phyloP scores from a whole-genome alignment of 257 asterid genomes.

The Lycium barbarum region DNA sequence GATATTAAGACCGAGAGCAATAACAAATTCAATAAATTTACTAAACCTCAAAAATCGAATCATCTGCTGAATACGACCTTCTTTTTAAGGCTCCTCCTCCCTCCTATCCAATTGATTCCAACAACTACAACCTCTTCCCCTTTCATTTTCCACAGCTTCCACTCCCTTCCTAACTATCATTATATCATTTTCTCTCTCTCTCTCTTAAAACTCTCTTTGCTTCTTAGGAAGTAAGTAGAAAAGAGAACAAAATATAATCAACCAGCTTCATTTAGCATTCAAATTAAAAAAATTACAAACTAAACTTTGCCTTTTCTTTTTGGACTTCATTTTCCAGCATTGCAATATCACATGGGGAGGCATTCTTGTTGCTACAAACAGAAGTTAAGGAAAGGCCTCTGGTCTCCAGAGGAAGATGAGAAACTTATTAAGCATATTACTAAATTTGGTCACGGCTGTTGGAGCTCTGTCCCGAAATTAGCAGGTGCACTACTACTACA shows the following conservation, averaged over 20 bases:
- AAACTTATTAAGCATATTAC: constrained; percentile 84
- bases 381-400: constrained; percentile 89
- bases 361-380: constrained; percentile 93
- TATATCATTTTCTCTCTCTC: neutral
- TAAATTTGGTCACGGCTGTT: constrained; percentile 88
- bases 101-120: constrained; percentile 25
- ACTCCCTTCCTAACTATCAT: constrained; percentile 21
- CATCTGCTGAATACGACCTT: constrained; percentile 30
- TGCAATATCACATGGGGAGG: constrained; percentile 70
- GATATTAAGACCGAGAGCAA: no score
- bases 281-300: constrained; percentile 7
- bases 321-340: constrained; percentile 38
- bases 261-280: constrained; percentile 18
- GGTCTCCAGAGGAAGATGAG: constrained; percentile 99
- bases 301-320: constrained; percentile 3
- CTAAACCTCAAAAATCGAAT: constrained; percentile 28
- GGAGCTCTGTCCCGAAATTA: constrained; percentile 98
- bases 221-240: constrained; percentile 27
- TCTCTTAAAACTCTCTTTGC: neutral
- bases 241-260: neutral
- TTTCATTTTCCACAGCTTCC: constrained; percentile 32
- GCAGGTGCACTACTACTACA: constrained; percentile 55
- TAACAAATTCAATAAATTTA: neutral
- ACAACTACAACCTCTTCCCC: neutral
- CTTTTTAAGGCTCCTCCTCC: constrained; percentile 27